Evolutionary conservation across 495 filamentous ascomycete genomes (phyloP).

Genomic region (Copromyces sp.): DNA sequence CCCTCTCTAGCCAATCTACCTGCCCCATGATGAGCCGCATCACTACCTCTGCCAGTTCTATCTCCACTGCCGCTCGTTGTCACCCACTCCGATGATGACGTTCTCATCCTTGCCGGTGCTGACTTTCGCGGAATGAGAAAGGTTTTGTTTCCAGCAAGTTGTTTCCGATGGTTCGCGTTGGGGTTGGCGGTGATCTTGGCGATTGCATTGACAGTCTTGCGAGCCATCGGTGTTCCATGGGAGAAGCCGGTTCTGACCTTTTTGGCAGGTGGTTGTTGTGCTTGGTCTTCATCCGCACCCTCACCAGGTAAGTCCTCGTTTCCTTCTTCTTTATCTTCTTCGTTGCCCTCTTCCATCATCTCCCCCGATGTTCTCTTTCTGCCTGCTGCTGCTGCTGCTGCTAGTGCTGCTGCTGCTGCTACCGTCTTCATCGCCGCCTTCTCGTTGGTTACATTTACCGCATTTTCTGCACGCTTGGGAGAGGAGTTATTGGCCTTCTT

Average conservation of each 20-base stretch:
- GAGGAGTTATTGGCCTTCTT: not conserved
- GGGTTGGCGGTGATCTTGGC: not conserved
- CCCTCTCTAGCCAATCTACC: not conserved
- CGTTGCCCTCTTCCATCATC: not conserved
- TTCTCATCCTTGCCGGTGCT: not conserved
- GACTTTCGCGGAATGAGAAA: not conserved
- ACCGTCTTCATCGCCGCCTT: not conserved
- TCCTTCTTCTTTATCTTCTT: not conserved
- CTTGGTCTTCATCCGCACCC: not conserved
- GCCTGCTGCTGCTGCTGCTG: not conserved
- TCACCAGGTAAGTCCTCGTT: not conserved
- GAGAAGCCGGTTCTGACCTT: not conserved
- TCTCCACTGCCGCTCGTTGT: not conserved
- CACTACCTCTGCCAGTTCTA: not conserved
- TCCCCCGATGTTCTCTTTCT: not conserved
- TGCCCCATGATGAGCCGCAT: not conserved
- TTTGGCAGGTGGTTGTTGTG: not conserved
- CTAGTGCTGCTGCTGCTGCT: too few species aligned
- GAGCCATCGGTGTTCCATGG: too few species aligned
- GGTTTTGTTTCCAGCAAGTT: not conserved
- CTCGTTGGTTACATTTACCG: not conserved
- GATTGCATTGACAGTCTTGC: not conserved
- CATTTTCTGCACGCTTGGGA: not conserved
- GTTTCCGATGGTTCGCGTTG: not conserved
- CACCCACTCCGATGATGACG: not conserved